Evolutionary conservation across 306 rosid genomes (phyloP), one percentile per base, ranked within the genome.

Genomic region (Fragaria vesca): DNA sequence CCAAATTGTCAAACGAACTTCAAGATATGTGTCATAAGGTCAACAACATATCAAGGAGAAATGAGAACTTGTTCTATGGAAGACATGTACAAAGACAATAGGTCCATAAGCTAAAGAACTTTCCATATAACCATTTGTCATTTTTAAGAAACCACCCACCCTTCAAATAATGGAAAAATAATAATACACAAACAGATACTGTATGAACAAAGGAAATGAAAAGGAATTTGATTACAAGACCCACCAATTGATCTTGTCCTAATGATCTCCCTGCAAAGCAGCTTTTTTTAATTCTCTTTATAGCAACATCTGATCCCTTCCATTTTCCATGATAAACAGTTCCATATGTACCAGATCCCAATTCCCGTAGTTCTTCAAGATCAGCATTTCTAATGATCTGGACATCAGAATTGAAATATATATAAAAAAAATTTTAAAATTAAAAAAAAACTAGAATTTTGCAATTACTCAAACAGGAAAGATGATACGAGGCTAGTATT

Each of bases 301-400:
- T 72, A 21, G 85, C 85, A 76, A 81, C 85, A 43, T 72, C 81
- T 16, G 85, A 18, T 71, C 85, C 85, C 69, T 81, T 58, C 85
- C 85, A 81, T 66, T 72, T 77, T 66, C 85, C 85, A 15, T 81
- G 81, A 72, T 65, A 81, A 9, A 81, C 85, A 71, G 85, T 81
- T 67, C 85, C 85, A 65, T 76, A 81, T 17, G 85, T 77, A 66
- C 85, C 85, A 81, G 85, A 77, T 65, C 85, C 85, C 43, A 81
- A 43, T 46, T 81, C 85, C 46, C 72, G 70, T 65, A 65, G 72
- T 71, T 81, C 85, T 72, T 81, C 85, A 54, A 81, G 85, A 72
- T 81, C 81, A 54, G 78, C 74, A 65, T 81, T 66, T 76, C 58
- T 81, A 71, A 81, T 77, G 32, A 77, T 77, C 85, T 81, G 78